A percentile compares a stretch with the other conserved stretches of the same genome.
Evolutionary conservation across 345 rosid genomes (phyloP).

Genomic region (Zanthoxylum bungeanum): DNA sequence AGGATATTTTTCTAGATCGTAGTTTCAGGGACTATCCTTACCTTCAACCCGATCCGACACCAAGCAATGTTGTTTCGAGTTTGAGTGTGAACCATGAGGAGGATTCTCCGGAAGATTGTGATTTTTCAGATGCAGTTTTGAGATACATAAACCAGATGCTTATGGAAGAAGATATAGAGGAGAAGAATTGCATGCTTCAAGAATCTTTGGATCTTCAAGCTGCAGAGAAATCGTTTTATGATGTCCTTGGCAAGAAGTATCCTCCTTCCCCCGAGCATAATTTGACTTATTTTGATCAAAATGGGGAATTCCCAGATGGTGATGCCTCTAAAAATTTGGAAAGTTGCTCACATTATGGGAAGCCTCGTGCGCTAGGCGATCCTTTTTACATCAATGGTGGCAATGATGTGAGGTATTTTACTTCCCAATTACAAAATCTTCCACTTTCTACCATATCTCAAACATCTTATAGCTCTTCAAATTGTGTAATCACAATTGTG

Average conservation of each 20-base stretch:
- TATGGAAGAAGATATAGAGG: slow-evolving; percentile 88
- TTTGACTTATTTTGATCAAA: slow-evolving; percentile 18
- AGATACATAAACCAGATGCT: slow-evolving; percentile 81
- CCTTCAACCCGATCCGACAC: slow-evolving; percentile 21
- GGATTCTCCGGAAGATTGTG: slow-evolving; percentile 57
- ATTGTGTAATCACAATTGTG: slow-evolving; percentile 32
- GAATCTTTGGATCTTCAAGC: slow-evolving; percentile 84
- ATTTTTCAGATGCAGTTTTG: slow-evolving; percentile 81
- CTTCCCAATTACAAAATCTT: slow-evolving; percentile 24
- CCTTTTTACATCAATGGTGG: slow-evolving; percentile 2
- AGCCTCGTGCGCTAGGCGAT: too few relatives aligned
- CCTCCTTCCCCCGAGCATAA: slow-evolving; percentile 74
- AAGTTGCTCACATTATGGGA: too few relatives aligned
- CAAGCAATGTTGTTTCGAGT: slow-evolving; percentile 9
- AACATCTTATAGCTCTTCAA: slow-evolving; percentile 48
- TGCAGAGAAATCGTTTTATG: slow-evolving; percentile 88
- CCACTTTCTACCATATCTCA: slow-evolving; percentile 33
- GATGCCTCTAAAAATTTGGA: slow-evolving; percentile 25
- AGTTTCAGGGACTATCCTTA: slow-evolving; percentile 31
- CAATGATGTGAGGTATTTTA: slow-evolving; percentile 15
- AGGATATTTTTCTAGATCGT: slow-evolving; percentile 21
- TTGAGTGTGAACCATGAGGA: slow-evolving; percentile 32
- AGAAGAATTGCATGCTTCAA: slow-evolving; percentile 72
- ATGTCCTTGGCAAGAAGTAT: slow-evolving; percentile 80
- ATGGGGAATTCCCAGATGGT: slow-evolving; percentile 28